A percentile compares a stretch with the other conserved stretches of the same genome.
Conservation (phyloP, 176 grass and related monocot genomes). For the Rhynchospora pubera region DNA sequence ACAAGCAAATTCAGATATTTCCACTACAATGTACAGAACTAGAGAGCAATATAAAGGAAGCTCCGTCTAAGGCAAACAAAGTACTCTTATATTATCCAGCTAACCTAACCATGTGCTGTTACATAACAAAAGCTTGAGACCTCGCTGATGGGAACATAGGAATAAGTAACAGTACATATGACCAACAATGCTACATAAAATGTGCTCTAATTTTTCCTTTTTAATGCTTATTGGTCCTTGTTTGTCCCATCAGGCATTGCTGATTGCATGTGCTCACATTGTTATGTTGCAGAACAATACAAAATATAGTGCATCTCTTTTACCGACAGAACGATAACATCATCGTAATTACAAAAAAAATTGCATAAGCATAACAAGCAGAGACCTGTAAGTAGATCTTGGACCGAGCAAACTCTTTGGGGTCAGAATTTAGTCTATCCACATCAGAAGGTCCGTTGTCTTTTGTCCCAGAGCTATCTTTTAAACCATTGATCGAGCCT, state of each 20-base stretch:
- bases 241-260: neutral
- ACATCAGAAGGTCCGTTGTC: neutral
- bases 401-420: slow-evolving; percentile 19
- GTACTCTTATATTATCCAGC: neutral
- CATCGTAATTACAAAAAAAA: neutral
- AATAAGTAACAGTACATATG: neutral
- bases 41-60: neutral
- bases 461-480: neutral
- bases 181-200: neutral
- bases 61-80: neutral
- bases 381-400: slow-evolving; percentile 20
- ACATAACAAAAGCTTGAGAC: neutral
- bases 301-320: neutral
- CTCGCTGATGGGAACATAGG: neutral
- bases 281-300: neutral
- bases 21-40: no score
- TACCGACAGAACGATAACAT: neutral
- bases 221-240: neutral
- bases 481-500: neutral
- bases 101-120: neutral
- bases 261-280: neutral
- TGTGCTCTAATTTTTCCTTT: neutral
- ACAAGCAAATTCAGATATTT: neutral
- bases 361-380: neutral
- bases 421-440: neutral